Evolutionary conservation across 2,329 filamentous ascomycete genomes (phyloP), one percentile per base, ranked within the genome.

Genomic region (Neurospora sp.): DNA sequence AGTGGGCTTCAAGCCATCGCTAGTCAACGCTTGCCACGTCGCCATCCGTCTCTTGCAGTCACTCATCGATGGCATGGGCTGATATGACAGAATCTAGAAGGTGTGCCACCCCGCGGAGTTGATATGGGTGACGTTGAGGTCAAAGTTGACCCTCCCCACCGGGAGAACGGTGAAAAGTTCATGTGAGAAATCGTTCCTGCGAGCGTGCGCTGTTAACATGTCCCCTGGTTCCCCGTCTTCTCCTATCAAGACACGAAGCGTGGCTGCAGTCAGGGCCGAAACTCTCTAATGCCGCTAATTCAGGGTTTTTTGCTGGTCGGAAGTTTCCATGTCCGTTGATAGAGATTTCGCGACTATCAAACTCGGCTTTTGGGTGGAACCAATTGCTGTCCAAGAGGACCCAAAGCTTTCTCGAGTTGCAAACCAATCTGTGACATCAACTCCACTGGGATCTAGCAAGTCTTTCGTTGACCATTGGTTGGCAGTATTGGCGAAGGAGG

Each of bases 21-120:
- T 74, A 76, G 43, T 76, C 70, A 74, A 67, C 66, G 68, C 65
- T 66, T 43, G 74, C 74, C 74, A 76, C 74, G 74, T 76, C 71
- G 70, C 72, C 68, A 62, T 62, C 28, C 6, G 12, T 62, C 17
- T 62, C 46, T 62, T 62, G 52, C 28, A 62, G 52, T 33, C 52
- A 62, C 52, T 62, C 52, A 33, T 62, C 8, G 23, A 62, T 62
- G 6, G 52, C n/a, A 36, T 62, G 28, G 28, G 28, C 52, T 33
- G 28, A 62, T 33, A 62, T 62, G 52, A 62, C 28, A 17, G 28
- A 62, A 62, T 36, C 52, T 5, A 36, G 52, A 62, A 62, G 52
- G 52, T 62, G 52, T 62, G 52, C 15, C 28, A 62, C 6, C 52
- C 52, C 28, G 4, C 52, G 28, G 52, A 62, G 15, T 62, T 62